These are phyloP conservation scores for Aspergillus mulundensis DNA, from an alignment of 495 filamentous ascomycete genomes.

Conservation along the genomic window DNA sequence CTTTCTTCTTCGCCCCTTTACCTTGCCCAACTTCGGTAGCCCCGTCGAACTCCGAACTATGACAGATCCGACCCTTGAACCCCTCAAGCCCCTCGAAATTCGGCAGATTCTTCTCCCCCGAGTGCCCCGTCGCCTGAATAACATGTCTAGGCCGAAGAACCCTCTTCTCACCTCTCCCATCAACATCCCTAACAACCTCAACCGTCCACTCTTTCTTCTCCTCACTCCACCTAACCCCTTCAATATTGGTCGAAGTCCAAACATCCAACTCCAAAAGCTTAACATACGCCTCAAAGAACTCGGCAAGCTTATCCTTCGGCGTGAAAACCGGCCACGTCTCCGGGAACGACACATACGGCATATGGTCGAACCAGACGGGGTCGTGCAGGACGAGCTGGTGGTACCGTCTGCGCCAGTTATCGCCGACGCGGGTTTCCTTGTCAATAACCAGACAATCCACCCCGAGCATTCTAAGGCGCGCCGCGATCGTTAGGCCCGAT, in stretches of 20 bases:
- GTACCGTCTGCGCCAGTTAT: slow-evolving; percentile 72
- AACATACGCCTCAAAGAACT: slow-evolving; percentile 74
- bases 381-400: slow-evolving; percentile 67
- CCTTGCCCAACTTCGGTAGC: slow-evolving; percentile 37
- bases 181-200: slow-evolving; percentile 45
- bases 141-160: slow-evolving; percentile 53
- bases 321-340: slow-evolving; percentile 63
- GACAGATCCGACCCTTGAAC: slow-evolving; percentile 58
- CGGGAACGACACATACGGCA: slow-evolving; percentile 71
- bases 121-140: slow-evolving; percentile 69
- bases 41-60: slow-evolving; percentile 66
- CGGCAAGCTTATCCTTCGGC: slow-evolving; percentile 76
- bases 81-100: slow-evolving; percentile 55
- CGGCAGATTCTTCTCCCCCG: slow-evolving; percentile 65
- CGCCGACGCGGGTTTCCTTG: slow-evolving; percentile 60
- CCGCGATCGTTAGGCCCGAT: slow-evolving; percentile 54
- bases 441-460: slow-evolving; percentile 64
- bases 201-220: slow-evolving; percentile 57
- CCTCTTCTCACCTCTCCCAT: slow-evolving; percentile 43
- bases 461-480: slow-evolving; percentile 65
- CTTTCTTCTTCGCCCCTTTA: slow-evolving; percentile 56
- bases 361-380: slow-evolving; percentile 71
- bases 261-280: slow-evolving; percentile 72
- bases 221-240: slow-evolving; percentile 40
- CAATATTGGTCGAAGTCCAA: slow-evolving; percentile 59